Conservation (phyloP, 441 rosid species). For the Gossypium schwendimanii region DNA sequence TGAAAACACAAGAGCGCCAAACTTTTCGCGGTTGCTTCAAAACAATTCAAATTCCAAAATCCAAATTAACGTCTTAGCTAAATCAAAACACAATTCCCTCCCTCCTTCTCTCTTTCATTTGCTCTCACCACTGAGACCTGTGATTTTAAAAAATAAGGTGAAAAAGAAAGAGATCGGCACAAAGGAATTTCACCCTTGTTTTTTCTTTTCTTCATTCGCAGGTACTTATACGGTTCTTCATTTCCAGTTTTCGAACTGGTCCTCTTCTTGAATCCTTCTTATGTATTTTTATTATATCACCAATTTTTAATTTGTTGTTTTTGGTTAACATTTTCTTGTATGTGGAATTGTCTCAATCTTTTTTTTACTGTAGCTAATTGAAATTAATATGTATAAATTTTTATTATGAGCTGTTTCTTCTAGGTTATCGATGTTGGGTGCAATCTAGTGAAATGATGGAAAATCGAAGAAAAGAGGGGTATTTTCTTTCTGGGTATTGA, state of each 20-base stretch:
- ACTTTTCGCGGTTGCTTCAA: slow-evolving; percentile 16
- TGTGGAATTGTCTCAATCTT: not conserved
- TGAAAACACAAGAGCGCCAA: slow-evolving; percentile 12
- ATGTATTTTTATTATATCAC: not conserved
- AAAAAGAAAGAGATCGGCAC: not conserved
- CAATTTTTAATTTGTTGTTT: not conserved
- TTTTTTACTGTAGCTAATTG: not conserved
- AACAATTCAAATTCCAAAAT: slow-evolving; percentile 11
- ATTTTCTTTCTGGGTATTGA: not conserved
- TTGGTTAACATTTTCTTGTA: not conserved
- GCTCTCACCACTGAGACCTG: not conserved
- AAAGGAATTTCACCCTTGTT: not conserved
- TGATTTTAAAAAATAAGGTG: not conserved
- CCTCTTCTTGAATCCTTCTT: not conserved
- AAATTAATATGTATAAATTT: not conserved
- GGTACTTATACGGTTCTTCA: not conserved
- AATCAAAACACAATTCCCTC: not conserved
- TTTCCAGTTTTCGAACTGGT: not conserved
- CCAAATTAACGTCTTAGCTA: not conserved
- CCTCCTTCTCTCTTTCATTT: not conserved
- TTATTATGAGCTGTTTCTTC: not conserved
- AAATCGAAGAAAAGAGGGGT: not conserved
- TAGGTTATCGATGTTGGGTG: not conserved
- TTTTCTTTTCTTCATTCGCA: slow-evolving; percentile 8
- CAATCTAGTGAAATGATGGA: not conserved